phyloP scores from a whole-genome alignment of 2,329 filamentous ascomycete species.

The Diaporthe ampelina region DNA sequence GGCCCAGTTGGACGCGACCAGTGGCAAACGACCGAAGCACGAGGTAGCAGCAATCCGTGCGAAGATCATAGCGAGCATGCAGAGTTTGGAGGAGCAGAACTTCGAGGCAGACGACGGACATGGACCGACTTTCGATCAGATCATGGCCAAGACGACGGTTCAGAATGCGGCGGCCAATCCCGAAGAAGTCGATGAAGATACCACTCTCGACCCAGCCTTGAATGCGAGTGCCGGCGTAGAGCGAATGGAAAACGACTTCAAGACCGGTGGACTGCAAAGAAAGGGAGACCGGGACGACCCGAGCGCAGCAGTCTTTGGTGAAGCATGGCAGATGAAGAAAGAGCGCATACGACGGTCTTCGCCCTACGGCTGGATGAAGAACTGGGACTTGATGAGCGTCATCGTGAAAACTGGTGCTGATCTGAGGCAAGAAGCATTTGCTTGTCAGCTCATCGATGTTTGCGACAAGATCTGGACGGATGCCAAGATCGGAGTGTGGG shows the following conservation, averaged over 20 bases:
- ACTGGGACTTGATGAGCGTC: constrained; percentile 89
- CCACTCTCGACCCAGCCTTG: constrained; percentile 64
- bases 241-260: constrained; percentile 91
- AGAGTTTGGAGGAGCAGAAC: constrained; percentile 86
- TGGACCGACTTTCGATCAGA: constrained; percentile 83
- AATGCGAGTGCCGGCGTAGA: constrained; percentile 82
- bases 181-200: constrained; percentile 69
- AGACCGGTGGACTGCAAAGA: constrained; percentile 85
- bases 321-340: constrained; percentile 87
- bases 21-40: constrained; percentile 82
- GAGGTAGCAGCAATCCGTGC: constrained; percentile 88
- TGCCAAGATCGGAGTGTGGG: constrained; percentile 83
- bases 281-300: constrained; percentile 88
- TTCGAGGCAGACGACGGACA: constrained; percentile 82
- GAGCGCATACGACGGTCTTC: constrained; percentile 87
- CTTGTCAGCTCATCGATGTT: constrained; percentile 85
- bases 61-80: constrained; percentile 93
- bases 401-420: constrained; percentile 91
- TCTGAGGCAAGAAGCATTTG: constrained; percentile 87
- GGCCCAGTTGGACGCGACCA: constrained; percentile 84
- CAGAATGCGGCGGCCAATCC: constrained; percentile 61
- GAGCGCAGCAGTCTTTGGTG: constrained; percentile 87
- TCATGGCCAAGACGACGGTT: constrained; percentile 80
- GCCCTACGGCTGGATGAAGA: constrained; percentile 88
- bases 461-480: constrained; percentile 88